These are phyloP conservation scores for Syzygium malaccense DNA, from an alignment of 441 rosid species.

Conservation along the genomic window DNA sequence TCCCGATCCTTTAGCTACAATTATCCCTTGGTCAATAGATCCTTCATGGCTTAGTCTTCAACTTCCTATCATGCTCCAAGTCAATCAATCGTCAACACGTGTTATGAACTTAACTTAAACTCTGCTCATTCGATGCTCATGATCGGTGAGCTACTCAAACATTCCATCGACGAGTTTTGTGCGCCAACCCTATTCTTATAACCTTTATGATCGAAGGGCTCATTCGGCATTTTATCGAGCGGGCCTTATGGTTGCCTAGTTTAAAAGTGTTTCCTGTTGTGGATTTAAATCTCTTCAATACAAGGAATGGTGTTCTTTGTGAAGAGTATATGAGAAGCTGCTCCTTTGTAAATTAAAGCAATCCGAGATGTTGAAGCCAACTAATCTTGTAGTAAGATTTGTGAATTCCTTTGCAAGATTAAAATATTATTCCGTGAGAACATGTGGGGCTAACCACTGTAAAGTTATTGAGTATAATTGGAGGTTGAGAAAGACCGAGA, in stretches of 20 bases:
- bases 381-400: no score
- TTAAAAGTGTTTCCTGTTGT: no score
- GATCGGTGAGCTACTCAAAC: accelerated
- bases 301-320: no score
- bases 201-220: background rate
- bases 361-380: no score
- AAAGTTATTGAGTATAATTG: no score
- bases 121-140: background rate
- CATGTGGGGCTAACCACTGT: no score
- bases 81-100: background rate
- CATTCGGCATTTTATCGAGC: background rate
- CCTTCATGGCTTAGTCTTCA: background rate
- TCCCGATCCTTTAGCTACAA: background rate
- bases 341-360: no score
- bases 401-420: no score
- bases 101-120: background rate
- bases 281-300: no score
- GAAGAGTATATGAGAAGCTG: no score
- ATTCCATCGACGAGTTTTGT: background rate
- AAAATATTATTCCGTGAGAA: no score
- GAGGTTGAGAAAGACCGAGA: no score
- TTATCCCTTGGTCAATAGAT: background rate
- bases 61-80: background rate
- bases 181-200: background rate
- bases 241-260: background rate